phyloP scores from a whole-genome alignment of 179 eudicot species.

The Actinidia arguta region DNA sequence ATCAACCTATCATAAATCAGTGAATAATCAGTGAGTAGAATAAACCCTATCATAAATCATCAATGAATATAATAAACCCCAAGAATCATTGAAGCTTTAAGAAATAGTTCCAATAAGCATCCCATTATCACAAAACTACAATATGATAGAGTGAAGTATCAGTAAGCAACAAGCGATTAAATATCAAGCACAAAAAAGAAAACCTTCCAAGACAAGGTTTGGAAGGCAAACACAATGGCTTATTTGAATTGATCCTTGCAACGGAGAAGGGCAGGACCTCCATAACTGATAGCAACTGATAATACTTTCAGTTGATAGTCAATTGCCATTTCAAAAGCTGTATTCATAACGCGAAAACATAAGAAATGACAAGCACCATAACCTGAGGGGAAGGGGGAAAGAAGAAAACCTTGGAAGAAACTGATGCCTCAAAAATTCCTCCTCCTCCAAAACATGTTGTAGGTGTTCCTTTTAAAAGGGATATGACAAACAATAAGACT shows the following conservation, averaged over 20 bases:
- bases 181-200: conserved; percentile 1
- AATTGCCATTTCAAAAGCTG: conserved; percentile 91
- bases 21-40: too few species aligned
- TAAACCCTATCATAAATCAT: too few species aligned
- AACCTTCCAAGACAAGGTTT: conserved; percentile 99
- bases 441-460: conserved; percentile 76
- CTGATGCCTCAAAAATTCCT: conserved; percentile 46
- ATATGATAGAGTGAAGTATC: not conserved
- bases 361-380: conserved; percentile 15
- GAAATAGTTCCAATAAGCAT: not conserved
- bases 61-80: conserved; percentile 17
- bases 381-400: not conserved
- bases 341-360: not conserved
- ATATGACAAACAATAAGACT: conserved; percentile 63
- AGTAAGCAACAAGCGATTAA: conserved; percentile 1
- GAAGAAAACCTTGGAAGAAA: conserved; percentile 62
- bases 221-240: conserved; percentile 80
- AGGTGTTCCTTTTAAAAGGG: conserved; percentile 87
- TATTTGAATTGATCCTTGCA: conserved; percentile 79
- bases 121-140: not conserved
- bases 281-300: conserved; percentile 92
- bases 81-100: conserved; percentile 5
- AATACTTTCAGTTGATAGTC: conserved; percentile 91
- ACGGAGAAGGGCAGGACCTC: conserved; percentile 78
- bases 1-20: conserved; percentile 73